Evolutionary conservation across 2,329 filamentous ascomycete genomes (phyloP).

Genomic region (Dendrostoma leiphaemia): DNA sequence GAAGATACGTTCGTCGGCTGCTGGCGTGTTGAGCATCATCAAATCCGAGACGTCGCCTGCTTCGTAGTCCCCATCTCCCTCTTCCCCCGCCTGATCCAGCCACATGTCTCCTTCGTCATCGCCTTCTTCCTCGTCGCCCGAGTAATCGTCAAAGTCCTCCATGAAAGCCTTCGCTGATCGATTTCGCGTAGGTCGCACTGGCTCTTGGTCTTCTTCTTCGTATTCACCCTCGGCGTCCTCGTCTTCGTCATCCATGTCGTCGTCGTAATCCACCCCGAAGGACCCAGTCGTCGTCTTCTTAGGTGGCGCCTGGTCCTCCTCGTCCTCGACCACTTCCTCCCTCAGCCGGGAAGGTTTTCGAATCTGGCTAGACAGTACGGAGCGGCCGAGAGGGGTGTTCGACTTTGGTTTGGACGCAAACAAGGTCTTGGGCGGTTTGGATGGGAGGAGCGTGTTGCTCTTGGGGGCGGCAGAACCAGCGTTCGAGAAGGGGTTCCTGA

Average conservation of each 20-base stretch:
- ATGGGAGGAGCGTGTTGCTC: constrained; percentile 8
- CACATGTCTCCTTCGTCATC: constrained; percentile 47
- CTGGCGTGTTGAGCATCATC: constrained; percentile 54
- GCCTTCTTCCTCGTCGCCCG: constrained; percentile 12
- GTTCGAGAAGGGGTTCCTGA: constrained; percentile 14
- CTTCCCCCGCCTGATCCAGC: constrained; percentile 45
- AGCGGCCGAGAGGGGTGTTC: constrained; percentile 47
- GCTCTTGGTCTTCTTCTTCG: constrained; percentile 35
- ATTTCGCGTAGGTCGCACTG: constrained; percentile 16
- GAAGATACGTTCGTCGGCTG: constrained; percentile 50
- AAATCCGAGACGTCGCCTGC: constrained; percentile 48
- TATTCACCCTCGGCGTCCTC: constrained; percentile 36
- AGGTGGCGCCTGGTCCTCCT: constrained; percentile 34
- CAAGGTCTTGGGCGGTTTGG: constrained; percentile 32
- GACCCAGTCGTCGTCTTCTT: constrained; percentile 26
- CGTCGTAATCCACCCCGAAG: constrained; percentile 32
- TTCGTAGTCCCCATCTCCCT: constrained; percentile 33
- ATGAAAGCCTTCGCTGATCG: constrained; percentile 29
- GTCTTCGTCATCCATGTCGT: constrained; percentile 39
- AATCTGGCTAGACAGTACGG: constrained; percentile 38
- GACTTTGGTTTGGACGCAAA: constrained; percentile 35
- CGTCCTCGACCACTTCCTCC: constrained; percentile 35
- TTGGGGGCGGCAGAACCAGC: constrained; percentile 10
- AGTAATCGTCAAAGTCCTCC: constrained; percentile 25
- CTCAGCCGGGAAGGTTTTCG: constrained; percentile 53